Evolutionary conservation across 495 filamentous ascomycete genomes (phyloP), one percentile per base, ranked within the genome.

Genomic region (Corynascus novoguineensis): DNA sequence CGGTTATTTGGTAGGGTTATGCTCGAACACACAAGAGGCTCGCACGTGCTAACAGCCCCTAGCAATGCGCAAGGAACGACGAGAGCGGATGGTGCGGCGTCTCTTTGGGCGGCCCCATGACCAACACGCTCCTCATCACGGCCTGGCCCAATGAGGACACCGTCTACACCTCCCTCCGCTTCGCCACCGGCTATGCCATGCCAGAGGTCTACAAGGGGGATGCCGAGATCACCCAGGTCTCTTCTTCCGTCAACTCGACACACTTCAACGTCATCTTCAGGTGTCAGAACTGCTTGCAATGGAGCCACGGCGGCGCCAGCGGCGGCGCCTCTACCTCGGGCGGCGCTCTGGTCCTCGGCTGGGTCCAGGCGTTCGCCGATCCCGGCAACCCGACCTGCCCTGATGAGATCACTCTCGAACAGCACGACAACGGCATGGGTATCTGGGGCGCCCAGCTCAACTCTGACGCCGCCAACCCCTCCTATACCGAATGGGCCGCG

Each of bases 261-360:
- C 66, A 77, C 65, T 88, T 76, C 67, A 75, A 74, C 31, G 67
- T 84, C 24, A 73, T 83, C 44, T 87, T 83, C 68, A 72, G 80
- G 38, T 88, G 85, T 73, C 71, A 81, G 63, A 75, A 80, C 68
- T 88, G 85, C 66, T 71, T 82, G 25, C 64, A 68, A 4, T 87
- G 83, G 81, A 70, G 62, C 42, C 62, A 65, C 27, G 54, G 37
- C 50, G 67, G 66, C 57, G 46, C 41, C 42, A 40, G 57, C 12
- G 60, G 60, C 46, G 52, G 37, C 35, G 54, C 44, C n/a, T 35
- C 68, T 37, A 72, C 68, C 15, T 62, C 59, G 42, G 14, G 19
- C 5, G 58, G 64, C 25, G 58, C 52, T 45, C 47, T 67, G n/a
- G 50, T 69, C 29, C 63, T 72, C 44, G 69, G 69, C 42, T 68